Percentiles rank a stretch among this genome's conserved stretches.
These are phyloP conservation scores for Coelastrella sp. DNA, from an alignment of 139 green algal species.

Conservation along the genomic window DNA sequence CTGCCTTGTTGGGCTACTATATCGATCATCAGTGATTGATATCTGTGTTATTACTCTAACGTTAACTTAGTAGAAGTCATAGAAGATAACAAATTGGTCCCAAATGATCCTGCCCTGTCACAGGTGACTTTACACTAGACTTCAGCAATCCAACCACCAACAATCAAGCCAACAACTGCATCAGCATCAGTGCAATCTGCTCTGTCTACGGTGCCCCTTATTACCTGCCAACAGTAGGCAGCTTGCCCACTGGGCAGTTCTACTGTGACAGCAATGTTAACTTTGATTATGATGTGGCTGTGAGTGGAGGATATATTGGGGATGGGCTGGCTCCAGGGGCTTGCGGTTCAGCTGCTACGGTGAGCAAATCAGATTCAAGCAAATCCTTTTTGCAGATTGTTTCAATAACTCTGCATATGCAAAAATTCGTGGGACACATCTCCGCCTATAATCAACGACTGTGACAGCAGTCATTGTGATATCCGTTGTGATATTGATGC, in stretches of 20 bases:
- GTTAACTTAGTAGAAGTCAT: no score
- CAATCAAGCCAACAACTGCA: conserved; percentile 1
- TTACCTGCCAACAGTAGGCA: neutral
- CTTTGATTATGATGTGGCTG: neutral
- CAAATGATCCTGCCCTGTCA: neutral
- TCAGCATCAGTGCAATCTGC: neutral
- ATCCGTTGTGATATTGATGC: no score
- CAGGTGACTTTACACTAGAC: neutral
- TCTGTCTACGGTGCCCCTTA: neutral
- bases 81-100: neutral
- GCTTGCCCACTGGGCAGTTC: neutral
- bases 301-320: neutral
- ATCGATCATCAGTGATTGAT: no score
- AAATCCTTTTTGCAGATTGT: neutral
- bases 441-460: neutral
- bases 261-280: neutral
- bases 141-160: neutral
- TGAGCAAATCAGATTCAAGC: neutral
- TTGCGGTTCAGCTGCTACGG: neutral
- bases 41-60: neutral
- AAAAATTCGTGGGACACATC: neutral
- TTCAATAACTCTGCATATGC: neutral
- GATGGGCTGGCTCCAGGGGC: neutral
- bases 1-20: no score
- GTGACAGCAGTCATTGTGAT: neutral